phyloP scores from a whole-genome alignment of 2,329 filamentous ascomycete species.

The Pseudogymnoascus sp. region DNA sequence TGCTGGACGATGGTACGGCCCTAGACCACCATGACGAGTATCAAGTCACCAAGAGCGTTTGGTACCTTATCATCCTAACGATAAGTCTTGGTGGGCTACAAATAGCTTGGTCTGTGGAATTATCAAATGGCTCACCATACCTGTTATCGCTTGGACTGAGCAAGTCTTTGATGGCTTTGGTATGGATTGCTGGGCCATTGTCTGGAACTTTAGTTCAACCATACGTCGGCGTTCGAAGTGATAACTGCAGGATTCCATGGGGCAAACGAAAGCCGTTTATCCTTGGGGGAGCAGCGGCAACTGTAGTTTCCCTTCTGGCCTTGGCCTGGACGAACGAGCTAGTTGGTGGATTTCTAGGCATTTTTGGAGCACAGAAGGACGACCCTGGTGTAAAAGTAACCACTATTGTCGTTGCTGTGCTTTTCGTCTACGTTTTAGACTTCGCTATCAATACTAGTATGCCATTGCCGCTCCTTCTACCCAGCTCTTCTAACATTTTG shows the following conservation, averaged over 20 bases:
- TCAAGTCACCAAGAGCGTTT: constrained; percentile 67
- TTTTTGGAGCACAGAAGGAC: constrained; percentile 63
- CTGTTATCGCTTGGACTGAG: constrained; percentile 71
- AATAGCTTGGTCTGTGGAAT: constrained; percentile 90
- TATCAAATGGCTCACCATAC: constrained; percentile 86
- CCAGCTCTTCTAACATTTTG: constrained; percentile 11
- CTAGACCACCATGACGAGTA: constrained; percentile 37
- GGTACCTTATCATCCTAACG: constrained; percentile 80
- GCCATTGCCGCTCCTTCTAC: constrained; percentile 19
- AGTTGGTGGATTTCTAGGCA: constrained; percentile 54
- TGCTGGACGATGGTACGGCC: constrained; percentile 27
- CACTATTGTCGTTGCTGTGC: constrained; percentile 70
- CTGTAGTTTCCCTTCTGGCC: constrained; percentile 57
- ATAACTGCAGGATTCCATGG: constrained; percentile 66
- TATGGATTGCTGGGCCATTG: constrained; percentile 76
- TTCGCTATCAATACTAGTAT: constrained; percentile 87
- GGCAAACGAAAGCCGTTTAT: constrained; percentile 79
- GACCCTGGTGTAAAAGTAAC: constrained; percentile 54
- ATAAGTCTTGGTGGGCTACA: constrained; percentile 82
- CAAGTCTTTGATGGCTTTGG: constrained; percentile 73
- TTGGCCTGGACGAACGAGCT: constrained; percentile 69
- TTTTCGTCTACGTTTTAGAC: constrained; percentile 84
- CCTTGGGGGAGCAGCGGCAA: constrained; percentile 59
- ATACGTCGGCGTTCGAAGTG: constrained; percentile 73
- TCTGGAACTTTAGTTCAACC: constrained; percentile 74